Conservation (phyloP, 179 eudicot genomes). For the Camellia oleifera region DNA sequence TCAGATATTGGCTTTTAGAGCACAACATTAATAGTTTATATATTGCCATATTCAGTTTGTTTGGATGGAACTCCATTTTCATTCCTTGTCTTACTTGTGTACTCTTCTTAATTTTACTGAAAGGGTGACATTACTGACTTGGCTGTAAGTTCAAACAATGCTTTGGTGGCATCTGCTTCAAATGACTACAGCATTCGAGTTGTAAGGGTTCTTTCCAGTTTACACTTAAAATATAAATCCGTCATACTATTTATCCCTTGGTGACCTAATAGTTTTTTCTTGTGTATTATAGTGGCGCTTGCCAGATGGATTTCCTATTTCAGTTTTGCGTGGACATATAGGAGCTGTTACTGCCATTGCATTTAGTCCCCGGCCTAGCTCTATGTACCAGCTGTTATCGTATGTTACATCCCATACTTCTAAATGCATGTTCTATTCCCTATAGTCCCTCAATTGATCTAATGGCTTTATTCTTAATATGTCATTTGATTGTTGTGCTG, state of each 20-base stretch:
- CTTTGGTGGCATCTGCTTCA: conserved; percentile 95
- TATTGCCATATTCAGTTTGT: not conserved
- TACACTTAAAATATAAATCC: conserved; percentile 10
- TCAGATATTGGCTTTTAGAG: too few species aligned
- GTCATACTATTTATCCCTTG: conserved; percentile 11
- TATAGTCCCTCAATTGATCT: not conserved
- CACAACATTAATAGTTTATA: not conserved
- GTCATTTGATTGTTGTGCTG: not conserved
- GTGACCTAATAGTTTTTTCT: not conserved
- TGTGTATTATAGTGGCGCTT: conserved; percentile 75
- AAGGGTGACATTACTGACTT: conserved; percentile 98
- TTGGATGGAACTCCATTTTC: not conserved
- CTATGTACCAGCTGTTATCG: conserved; percentile 86
- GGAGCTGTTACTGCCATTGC: conserved; percentile 98
- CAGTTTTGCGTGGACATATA: conserved; percentile 87
- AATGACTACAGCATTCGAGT: conserved; percentile 94
- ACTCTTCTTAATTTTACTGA: conserved; percentile 14
- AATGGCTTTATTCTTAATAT: not conserved
- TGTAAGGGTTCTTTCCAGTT: conserved; percentile 50
- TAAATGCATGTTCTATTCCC: not conserved
- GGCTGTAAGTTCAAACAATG: conserved; percentile 91
- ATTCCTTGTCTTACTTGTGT: conserved; percentile 7
- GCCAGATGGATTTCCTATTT: conserved; percentile 90
- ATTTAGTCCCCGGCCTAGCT: conserved; percentile 74
- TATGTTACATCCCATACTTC: conserved; percentile 36